phyloP scores from a whole-genome alignment of 371 early-diverging fungal species.

The Mortierella sp. region DNA sequence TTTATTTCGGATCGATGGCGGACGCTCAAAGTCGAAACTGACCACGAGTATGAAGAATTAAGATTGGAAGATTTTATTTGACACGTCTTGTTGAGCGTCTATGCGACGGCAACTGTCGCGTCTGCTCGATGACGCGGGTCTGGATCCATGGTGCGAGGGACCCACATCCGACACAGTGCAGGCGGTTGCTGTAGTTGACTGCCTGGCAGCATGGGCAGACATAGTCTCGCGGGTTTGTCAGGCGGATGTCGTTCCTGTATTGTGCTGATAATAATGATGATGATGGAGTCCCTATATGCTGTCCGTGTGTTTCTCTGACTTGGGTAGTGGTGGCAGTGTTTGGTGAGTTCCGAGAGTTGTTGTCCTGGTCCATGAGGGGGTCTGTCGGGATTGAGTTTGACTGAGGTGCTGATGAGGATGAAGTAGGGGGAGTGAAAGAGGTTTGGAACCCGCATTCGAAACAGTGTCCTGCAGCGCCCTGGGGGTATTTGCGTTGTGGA shows the following conservation, averaged over 20 bases:
- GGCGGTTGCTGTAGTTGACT: conserved; percentile 33
- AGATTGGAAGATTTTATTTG: too few species aligned
- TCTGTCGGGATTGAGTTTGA: not conserved
- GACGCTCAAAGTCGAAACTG: too few species aligned
- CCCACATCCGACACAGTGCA: conserved; percentile 47
- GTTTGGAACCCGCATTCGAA: conserved; percentile 51
- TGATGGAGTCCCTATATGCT: not conserved
- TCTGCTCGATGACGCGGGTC: not conserved
- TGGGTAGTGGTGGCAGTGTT: not conserved
- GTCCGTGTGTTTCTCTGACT: not conserved
- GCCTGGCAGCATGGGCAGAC: conserved; percentile 41
- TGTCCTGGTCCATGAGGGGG: not conserved
- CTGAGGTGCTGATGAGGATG: not conserved
- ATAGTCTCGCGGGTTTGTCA: conserved; percentile 42
- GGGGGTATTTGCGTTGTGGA: conserved; percentile 19
- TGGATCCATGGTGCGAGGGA: conserved; percentile 32
- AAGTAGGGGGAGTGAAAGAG: not conserved
- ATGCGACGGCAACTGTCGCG: not conserved
- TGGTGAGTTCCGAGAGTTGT: not conserved
- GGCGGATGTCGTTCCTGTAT: conserved; percentile 30
- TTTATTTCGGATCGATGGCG: too few species aligned
- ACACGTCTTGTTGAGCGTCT: not conserved
- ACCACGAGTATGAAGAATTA: too few species aligned
- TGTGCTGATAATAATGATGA: not conserved
- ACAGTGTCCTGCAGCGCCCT: conserved; percentile 31